Percentiles rank a stretch among this genome's conserved stretches.
These are phyloP conservation scores for Colletotrichum tabaci DNA, from an alignment of 2,329 filamentous ascomycete species.

Conservation along the genomic window DNA sequence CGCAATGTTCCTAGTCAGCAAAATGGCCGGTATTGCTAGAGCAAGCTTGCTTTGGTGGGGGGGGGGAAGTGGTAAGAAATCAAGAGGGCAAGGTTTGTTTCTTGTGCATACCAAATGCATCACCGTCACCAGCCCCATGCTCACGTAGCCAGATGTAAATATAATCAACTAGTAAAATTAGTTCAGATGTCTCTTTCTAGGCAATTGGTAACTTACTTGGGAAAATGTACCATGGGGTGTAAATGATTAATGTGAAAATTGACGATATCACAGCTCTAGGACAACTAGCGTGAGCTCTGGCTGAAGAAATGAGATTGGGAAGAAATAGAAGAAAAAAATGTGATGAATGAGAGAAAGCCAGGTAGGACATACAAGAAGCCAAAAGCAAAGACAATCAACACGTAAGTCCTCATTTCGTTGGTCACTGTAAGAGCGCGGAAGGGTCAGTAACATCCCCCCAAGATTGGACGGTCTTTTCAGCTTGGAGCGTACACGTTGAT, in stretches of 20 bases:
- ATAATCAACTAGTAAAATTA: not conserved
- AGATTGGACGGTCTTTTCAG: too few relatives aligned
- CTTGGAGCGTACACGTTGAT: not conserved
- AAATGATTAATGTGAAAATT: not conserved
- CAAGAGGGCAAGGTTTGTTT: not conserved
- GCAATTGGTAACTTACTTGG: not conserved
- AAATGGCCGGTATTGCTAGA: not conserved
- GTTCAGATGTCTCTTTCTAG: fast-evolving
- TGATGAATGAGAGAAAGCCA: not conserved
- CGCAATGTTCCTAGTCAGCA: not conserved
- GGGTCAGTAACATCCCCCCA: not conserved
- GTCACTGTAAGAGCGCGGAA: not conserved
- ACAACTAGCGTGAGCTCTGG: not conserved
- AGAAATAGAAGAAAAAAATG: not conserved
- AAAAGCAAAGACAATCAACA: slow-evolving; percentile 1
- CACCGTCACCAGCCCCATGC: slow-evolving; percentile 21
- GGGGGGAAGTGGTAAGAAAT: not conserved
- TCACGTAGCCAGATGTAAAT: slow-evolving; percentile 27
- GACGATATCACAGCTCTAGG: slow-evolving; percentile 23
- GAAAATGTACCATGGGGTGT: not conserved
- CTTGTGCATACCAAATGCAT: slow-evolving; percentile 13
- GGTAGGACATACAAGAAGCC: slow-evolving; percentile 17
- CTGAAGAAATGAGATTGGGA: not conserved
- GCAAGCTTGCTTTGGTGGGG: not conserved
- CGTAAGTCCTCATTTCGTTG: not conserved